A percentile compares a stretch with the other conserved stretches of the same genome.
phyloP scores from a whole-genome alignment of 257 asterid species.

The Leptodermis oblonga region DNA sequence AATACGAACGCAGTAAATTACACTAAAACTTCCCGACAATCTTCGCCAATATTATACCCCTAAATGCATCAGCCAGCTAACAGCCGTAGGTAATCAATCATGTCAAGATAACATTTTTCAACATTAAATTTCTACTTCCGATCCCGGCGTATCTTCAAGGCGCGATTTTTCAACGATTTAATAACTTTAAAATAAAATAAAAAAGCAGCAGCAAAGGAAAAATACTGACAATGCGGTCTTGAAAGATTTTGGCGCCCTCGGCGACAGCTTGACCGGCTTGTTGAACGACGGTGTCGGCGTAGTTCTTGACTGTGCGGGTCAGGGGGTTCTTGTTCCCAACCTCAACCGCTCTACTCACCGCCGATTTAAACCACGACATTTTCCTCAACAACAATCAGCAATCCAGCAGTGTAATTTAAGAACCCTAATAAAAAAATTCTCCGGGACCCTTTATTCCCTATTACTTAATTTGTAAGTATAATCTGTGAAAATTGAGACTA shows the following conservation, averaged over 20 bases:
- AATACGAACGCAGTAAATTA: background rate
- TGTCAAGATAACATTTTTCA: background rate
- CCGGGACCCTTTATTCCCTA: background rate
- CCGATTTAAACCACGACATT: conserved; percentile 97
- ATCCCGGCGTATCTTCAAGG: background rate
- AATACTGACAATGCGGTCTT: conserved; percentile 71
- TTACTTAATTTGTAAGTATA: background rate
- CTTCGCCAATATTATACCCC: background rate
- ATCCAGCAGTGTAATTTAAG: background rate
- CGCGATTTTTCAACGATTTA: background rate
- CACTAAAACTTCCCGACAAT: background rate
- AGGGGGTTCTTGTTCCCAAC: conserved; percentile 88
- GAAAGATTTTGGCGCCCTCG: conserved; percentile 87
- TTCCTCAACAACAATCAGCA: conserved; percentile 2
- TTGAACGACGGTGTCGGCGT: conserved; percentile 87
- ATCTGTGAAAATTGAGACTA: background rate
- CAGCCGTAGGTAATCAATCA: background rate
- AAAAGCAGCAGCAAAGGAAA: background rate
- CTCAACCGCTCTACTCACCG: conserved; percentile 96
- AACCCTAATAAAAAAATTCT: background rate
- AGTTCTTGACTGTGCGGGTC: conserved; percentile 82
- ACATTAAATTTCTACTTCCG: background rate
- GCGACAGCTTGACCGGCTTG: conserved; percentile 98
- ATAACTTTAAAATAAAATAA: too few relatives aligned
- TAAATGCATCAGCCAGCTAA: background rate